phyloP scores from a whole-genome alignment of 495 filamentous ascomycete genomes.

The Daldinia vernicosa region DNA sequence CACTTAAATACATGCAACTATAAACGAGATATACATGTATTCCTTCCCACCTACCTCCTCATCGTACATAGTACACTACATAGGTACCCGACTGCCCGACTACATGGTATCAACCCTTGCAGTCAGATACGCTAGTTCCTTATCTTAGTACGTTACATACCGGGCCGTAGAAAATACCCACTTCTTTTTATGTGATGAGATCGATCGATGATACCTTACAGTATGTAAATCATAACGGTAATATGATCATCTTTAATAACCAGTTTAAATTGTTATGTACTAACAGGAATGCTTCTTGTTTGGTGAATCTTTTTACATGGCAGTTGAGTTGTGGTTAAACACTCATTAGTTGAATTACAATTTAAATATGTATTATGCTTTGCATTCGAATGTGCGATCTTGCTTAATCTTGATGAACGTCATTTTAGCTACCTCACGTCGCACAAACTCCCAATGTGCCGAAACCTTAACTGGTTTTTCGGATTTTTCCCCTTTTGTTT shows the following conservation, averaged over 20 bases:
- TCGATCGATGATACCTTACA: constrained; percentile 25
- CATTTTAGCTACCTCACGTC: constrained; percentile 7
- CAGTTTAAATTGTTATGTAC: background rate
- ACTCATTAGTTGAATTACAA: background rate
- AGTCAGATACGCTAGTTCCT: background rate
- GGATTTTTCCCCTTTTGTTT: background rate
- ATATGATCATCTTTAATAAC: background rate
- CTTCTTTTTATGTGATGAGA: constrained; percentile 21
- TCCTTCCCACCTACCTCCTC: background rate
- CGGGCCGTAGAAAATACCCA: constrained; percentile 10
- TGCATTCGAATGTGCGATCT: background rate
- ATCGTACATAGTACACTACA: too few species aligned
- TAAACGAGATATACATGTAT: background rate
- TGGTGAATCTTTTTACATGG: background rate
- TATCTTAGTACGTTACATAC: constrained; percentile 25
- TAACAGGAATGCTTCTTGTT: background rate
- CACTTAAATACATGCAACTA: too few species aligned
- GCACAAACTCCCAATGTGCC: background rate
- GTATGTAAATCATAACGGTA: constrained; percentile 2
- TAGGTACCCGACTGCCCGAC: too few species aligned
- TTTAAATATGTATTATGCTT: background rate
- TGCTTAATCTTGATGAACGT: constrained; percentile 1
- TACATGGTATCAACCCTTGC: background rate
- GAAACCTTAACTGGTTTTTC: constrained; percentile 1
- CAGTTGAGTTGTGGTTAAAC: background rate